Base-by-base conservation (phyloP, 176 grass and related monocot genomes). In the Lolium multiflorum region DNA sequence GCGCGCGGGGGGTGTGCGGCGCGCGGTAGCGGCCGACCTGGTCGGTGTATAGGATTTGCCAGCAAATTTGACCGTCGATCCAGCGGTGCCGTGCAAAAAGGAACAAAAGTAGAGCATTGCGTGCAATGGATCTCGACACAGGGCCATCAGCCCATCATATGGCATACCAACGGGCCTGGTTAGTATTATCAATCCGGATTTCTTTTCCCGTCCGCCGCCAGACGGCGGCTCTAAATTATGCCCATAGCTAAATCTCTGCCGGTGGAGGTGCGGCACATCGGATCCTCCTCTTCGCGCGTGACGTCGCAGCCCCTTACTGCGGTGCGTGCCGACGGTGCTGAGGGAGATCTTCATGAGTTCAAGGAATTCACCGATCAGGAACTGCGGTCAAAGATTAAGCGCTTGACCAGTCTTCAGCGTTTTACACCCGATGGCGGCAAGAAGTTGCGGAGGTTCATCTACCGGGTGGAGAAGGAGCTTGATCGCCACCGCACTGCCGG, bases 401-500 rank as follows among this genome's bases (percentile, higher is more conserved):
- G 1, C 1, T 48, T 24, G n/a, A 6, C 65, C 35, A 1, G 0
- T 28, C 0, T 0, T 0, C 0, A 7, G 12, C 0, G 0, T 44
- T 0, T 0, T 17, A n/a, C 13, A 41, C 11, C 39, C 0, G 76
- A 84, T 46, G 69, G 38, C 0, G 85, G 89, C 4, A 50, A 66
- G 41, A 91, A 81, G 85, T 7, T 13, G 26, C 59, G 51, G 11
- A 13, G 0, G 10, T 0, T 0, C 6, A 0, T 87, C 48, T 0
- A 2, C 15, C 24, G 16, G 81, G 10, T 76, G 51, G 14, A 84
- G 50, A 76, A 81, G 41, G 89, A 88, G 69, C 81, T 88, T 20
- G 60, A 68, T 13, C 81, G 85, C 20, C 85, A 85, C 59, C 3
- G 3, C 43, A 16, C 15, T 31, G 41, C 52, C 15, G 4, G 38